Conservation (phyloP, 441 rosid genomes). For the Eruca vesicaria region DNA sequence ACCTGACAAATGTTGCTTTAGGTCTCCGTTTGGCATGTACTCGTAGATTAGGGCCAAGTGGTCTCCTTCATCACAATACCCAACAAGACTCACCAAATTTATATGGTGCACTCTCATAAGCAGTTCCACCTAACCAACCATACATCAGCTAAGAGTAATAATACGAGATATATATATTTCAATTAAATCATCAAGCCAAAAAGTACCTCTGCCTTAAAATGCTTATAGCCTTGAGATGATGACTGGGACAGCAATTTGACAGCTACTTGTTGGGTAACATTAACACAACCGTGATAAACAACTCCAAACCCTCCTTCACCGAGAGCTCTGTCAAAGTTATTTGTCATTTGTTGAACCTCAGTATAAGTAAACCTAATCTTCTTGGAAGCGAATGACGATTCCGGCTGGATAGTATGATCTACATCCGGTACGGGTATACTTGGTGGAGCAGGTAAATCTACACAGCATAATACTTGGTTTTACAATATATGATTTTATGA, state of each 20-base stretch:
- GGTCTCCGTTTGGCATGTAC: constrained; percentile 50
- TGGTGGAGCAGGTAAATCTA: neutral
- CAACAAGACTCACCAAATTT: constrained; percentile 37
- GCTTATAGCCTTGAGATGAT: constrained; percentile 47
- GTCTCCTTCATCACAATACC: constrained; percentile 26
- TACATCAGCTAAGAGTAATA: constrained; percentile 18
- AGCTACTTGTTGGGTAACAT: constrained; percentile 34
- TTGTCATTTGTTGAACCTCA: constrained; percentile 36
- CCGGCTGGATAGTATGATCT: neutral
- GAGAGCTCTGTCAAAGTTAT: constrained; percentile 31
- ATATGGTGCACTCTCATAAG: constrained; percentile 30
- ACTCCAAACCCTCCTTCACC: constrained; percentile 52
- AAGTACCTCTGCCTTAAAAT: constrained; percentile 48
- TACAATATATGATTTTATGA: neutral
- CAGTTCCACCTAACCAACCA: constrained; percentile 19
- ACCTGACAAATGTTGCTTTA: constrained; percentile 26
- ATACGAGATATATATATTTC: neutral
- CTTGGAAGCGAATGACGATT: neutral
- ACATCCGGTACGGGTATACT: neutral
- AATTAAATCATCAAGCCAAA: neutral
- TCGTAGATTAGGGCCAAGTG: constrained; percentile 21
- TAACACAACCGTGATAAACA: constrained; percentile 40
- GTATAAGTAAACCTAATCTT: constrained; percentile 20
- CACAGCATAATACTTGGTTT: neutral
- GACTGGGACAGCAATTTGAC: constrained; percentile 40